A percentile compares a stretch with the other conserved stretches of the same genome.
phyloP scores from a whole-genome alignment of 495 filamentous ascomycete species.

The Hypoxylon fragiforme region DNA sequence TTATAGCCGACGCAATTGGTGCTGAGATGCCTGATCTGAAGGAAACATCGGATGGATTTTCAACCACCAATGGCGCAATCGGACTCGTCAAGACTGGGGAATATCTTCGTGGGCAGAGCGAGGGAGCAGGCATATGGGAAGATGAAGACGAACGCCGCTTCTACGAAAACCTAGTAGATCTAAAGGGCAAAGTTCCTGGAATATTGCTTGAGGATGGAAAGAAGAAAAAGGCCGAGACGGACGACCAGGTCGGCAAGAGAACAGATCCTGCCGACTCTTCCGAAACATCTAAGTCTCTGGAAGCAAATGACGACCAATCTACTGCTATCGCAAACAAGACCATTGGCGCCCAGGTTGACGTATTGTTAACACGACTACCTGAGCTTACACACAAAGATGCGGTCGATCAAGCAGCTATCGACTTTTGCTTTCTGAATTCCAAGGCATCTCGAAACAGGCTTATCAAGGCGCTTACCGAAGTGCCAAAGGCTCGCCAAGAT shows the following conservation, averaged over 20 bases:
- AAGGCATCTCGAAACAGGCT: conserved; percentile 95
- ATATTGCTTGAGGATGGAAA: conserved; percentile 93
- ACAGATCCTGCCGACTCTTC: conserved; percentile 50
- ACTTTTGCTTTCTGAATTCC: conserved; percentile 98
- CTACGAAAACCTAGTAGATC: conserved; percentile 93
- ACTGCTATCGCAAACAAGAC: conserved; percentile 96
- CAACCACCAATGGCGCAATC: conserved; percentile 71
- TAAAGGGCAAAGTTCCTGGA: conserved; percentile 92
- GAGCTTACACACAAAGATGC: conserved; percentile 89
- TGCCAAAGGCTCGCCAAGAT: conserved; percentile 90
- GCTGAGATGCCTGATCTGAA: conserved; percentile 94
- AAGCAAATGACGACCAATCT: conserved; percentile 75
- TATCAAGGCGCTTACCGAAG: conserved; percentile 88
- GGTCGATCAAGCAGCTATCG: conserved; percentile 87
- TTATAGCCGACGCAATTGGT: conserved; percentile 82
- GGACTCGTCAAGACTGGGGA: conserved; percentile 94
- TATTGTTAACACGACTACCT: conserved; percentile 80
- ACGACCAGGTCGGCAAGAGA: conserved; percentile 67
- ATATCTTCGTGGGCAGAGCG: conserved; percentile 84
- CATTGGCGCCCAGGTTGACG: conserved; percentile 94
- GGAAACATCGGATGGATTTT: conserved; percentile 72
- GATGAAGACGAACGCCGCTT: conserved; percentile 97
- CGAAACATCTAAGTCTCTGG: conserved; percentile 55
- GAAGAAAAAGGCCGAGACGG: conserved; percentile 81
- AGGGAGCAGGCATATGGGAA: conserved; percentile 98